phyloP scores from a whole-genome alignment of 148 eudicot genomes.

The Silene latifolia region DNA sequence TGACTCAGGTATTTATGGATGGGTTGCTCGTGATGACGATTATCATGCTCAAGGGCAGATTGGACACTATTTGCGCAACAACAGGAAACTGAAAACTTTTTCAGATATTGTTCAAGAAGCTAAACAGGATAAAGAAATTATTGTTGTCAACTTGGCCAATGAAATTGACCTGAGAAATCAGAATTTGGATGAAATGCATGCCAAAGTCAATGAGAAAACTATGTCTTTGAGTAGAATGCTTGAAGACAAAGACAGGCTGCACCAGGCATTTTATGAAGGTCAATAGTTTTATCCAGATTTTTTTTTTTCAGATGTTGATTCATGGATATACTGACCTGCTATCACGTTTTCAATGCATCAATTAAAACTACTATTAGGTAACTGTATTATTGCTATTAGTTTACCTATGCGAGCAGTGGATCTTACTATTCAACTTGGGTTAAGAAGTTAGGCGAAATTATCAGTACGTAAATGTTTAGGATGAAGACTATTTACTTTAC shows the following conservation, averaged over 20 bases:
- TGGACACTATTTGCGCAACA: slow-evolving; percentile 56
- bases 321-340: background rate
- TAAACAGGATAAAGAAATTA: slow-evolving; percentile 24
- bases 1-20: slow-evolving; percentile 53
- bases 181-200: slow-evolving; percentile 50
- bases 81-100: slow-evolving; percentile 51
- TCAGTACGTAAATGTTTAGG: background rate
- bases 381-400: background rate
- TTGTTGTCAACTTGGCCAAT: slow-evolving; percentile 47
- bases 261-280: slow-evolving; percentile 56
- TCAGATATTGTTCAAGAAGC: slow-evolving; percentile 50
- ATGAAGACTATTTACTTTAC: background rate
- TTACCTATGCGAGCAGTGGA: background rate
- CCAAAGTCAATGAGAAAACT: slow-evolving; percentile 42
- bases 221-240: slow-evolving; percentile 55
- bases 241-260: slow-evolving; percentile 57
- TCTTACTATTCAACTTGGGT: background rate
- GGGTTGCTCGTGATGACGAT: slow-evolving; percentile 73
- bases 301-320: slow-evolving; percentile 6
- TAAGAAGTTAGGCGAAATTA: background rate
- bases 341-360: background rate
- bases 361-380: background rate
- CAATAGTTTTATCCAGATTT: background rate
- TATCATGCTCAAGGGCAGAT: slow-evolving; percentile 44
- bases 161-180: slow-evolving; percentile 51